A percentile compares a stretch with the other conserved stretches of the same genome.
Conservation (phyloP, 176 grass and related monocot genomes). For the Bonia amplexicaulis region DNA sequence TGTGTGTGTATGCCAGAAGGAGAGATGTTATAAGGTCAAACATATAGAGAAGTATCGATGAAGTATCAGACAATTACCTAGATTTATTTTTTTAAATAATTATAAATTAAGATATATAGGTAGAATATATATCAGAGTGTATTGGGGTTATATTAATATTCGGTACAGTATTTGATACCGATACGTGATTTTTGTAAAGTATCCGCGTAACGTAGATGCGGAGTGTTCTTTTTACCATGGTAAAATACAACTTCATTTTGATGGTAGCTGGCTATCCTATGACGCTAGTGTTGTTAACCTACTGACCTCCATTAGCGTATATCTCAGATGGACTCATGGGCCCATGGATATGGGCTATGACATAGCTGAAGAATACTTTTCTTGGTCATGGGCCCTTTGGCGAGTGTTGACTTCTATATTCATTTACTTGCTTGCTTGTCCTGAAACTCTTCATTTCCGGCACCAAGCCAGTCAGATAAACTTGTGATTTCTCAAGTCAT, state of each 20-base stretch:
- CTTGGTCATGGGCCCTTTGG: neutral
- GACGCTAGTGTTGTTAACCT: neutral
- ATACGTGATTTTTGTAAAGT: too few relatives aligned
- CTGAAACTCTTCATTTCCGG: neutral
- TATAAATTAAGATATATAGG: too few relatives aligned
- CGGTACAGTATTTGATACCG: too few relatives aligned
- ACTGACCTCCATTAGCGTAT: too few relatives aligned
- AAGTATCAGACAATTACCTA: too few relatives aligned
- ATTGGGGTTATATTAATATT: too few relatives aligned
- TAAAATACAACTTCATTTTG: neutral
- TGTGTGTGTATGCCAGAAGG: too few relatives aligned
- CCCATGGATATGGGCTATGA: neutral
- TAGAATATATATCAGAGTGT: too few relatives aligned
- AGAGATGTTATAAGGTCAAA: too few relatives aligned
- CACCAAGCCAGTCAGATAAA: neutral
- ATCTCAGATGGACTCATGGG: neutral
- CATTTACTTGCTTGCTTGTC: neutral
- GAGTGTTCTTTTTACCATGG: neutral
- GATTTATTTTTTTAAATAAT: too few relatives aligned
- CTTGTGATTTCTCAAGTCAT: neutral
- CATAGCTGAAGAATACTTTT: neutral
- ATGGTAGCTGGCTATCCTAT: neutral
- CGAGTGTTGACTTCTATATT: neutral
- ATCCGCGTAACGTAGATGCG: neutral
- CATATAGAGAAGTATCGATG: too few relatives aligned